phyloP scores from a whole-genome alignment of 306 rosid species.

The Hippophae tibetana region DNA sequence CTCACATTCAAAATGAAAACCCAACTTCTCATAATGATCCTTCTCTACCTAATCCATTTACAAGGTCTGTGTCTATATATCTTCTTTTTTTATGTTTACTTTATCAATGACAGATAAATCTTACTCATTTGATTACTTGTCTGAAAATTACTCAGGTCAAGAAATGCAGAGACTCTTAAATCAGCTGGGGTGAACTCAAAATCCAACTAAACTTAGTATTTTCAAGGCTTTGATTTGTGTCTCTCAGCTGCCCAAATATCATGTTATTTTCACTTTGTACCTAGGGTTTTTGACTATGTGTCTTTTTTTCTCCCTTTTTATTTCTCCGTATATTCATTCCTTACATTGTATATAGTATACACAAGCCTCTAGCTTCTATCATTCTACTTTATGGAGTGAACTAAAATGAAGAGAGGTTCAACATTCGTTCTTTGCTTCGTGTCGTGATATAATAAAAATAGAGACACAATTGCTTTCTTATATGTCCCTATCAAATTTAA shows the following conservation, averaged over 20 bases:
- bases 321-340: neutral
- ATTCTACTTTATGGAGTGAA: neutral
- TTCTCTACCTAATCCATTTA: slow-evolving; percentile 15
- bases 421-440: neutral
- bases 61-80: slow-evolving; percentile 8
- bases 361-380: slow-evolving; percentile 1
- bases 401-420: slow-evolving; percentile 1
- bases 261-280: neutral
- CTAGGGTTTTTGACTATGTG: neutral
- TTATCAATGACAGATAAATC: neutral
- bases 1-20: slow-evolving; percentile 16
- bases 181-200: slow-evolving; percentile 17
- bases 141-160: slow-evolving; percentile 12
- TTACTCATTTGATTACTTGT: neutral
- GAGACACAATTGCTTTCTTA: neutral
- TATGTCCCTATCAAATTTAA: neutral
- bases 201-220: neutral
- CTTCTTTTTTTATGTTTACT: neutral
- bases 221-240: slow-evolving; percentile 3
- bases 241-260: slow-evolving; percentile 5
- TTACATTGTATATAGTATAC: neutral
- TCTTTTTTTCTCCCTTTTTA: neutral
- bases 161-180: slow-evolving; percentile 20
- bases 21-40: slow-evolving; percentile 11
- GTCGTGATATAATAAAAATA: neutral